Base-by-base conservation (phyloP, 495 filamentous ascomycete genomes). In the Penicillium macrosclerotiorum region DNA sequence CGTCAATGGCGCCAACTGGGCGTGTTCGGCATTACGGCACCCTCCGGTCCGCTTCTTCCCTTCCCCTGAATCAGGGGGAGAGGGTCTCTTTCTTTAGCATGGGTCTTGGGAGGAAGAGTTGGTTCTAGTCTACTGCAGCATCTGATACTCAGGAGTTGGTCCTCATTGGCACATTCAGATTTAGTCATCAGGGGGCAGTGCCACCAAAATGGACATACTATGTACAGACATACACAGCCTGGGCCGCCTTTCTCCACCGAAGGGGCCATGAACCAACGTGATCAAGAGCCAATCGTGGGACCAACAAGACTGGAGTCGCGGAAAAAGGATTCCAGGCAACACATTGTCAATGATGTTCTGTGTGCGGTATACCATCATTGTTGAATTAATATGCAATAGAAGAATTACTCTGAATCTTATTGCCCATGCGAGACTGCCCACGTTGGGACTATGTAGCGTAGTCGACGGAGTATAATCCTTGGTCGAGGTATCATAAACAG, bases 121-220 rank as follows among this genome's bases (percentile, higher is more conserved):
- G 11, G 8, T 3, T 20, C 16, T 36, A 3, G 34, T 43, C 38
- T 44, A 52, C 49, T 14, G 4, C 16, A 6, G 27, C 7, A 37
- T 52, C 43, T 47, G 32, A 47, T 38, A 39, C 43, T 25, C 31
- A 13, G 26, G 12, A 32, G 41, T 25, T 14, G 23, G 34, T 47
- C 25, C 6, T 43, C 20, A 4, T 8, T 19, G 12, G 37, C 29
- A 11, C 38, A 37, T 45, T 36, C 24, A 35, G 14, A 22, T 23
- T 44, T 47, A 37, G 39, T 47, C 30, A 51, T 56, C 47, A 37
- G 48, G 39, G 45, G 33, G 35, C 33, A 42, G 45, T 45, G 45
- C 23, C n/a, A n/a, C 19, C n/a, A 13, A 33, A 8, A 16, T 13
- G 14, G 22, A 34, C 39, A 25, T 30, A n/a, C n/a, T n/a, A n/a